Evolutionary conservation across 306 rosid genomes (phyloP).

Genomic region (Hippophae tibetana): DNA sequence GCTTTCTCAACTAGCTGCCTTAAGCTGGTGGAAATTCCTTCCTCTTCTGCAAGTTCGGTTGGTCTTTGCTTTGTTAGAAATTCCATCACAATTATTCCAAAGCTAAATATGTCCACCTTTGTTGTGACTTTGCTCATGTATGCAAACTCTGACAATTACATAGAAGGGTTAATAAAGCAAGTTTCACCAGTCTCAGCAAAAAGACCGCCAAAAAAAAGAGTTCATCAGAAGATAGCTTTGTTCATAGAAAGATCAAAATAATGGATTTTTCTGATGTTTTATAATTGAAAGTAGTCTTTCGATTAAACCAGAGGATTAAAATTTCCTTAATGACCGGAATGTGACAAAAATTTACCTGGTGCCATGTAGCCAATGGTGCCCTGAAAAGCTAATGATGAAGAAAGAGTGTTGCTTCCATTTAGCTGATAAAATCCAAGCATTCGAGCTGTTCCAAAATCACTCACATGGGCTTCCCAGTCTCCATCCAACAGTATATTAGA

Average conservation of each 20-base stretch:
- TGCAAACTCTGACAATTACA: slow-evolving; percentile 51
- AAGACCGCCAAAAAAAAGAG: no score
- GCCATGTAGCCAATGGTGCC: slow-evolving; percentile 88
- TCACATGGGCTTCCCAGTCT: slow-evolving; percentile 75
- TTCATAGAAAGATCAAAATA: slow-evolving; percentile 5
- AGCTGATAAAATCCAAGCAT: slow-evolving; percentile 68
- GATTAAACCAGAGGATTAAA: no score
- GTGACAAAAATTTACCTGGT: slow-evolving; percentile 47
- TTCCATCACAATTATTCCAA: slow-evolving; percentile 71
- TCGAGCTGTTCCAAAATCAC: slow-evolving; percentile 89
- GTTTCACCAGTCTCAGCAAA: no score
- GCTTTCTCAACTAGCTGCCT: slow-evolving; percentile 47
- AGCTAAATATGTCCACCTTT: slow-evolving; percentile 81
- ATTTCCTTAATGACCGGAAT: no score
- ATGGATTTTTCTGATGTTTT: slow-evolving; percentile 15
- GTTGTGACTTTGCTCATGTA: slow-evolving; percentile 61
- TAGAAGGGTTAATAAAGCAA: no score
- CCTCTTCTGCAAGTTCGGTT: slow-evolving; percentile 50
- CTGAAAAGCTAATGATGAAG: slow-evolving; percentile 52
- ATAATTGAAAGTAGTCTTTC: background rate
- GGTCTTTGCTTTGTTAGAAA: slow-evolving; percentile 66
- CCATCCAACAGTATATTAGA: slow-evolving; percentile 69
- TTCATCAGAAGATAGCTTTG: no score
- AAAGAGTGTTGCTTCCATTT: slow-evolving; percentile 36
- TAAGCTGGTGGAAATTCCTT: slow-evolving; percentile 46